Evolutionary conservation across 345 rosid genomes (phyloP).

Genomic region (Abelmoschus esculentus): DNA sequence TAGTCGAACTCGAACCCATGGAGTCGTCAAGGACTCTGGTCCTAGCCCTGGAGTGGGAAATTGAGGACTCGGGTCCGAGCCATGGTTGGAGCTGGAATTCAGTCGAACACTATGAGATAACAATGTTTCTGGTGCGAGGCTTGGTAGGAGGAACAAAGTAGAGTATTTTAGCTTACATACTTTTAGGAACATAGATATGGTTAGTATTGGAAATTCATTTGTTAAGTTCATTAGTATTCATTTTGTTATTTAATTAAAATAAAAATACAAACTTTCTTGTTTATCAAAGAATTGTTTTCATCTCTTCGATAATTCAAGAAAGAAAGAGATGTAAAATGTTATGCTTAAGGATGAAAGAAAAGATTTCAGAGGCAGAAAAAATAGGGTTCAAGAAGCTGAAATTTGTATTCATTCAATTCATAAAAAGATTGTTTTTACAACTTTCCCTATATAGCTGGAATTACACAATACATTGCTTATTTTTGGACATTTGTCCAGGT

Average conservation of each 20-base stretch:
- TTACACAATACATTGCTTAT: no score
- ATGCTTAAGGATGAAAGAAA: no score
- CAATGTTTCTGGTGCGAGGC: not conserved
- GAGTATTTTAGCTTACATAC: not conserved
- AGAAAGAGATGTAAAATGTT: no score
- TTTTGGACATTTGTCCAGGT: no score
- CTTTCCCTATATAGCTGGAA: no score
- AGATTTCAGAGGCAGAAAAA: no score
- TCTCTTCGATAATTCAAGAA: not conserved
- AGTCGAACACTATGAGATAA: not conserved
- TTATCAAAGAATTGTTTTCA: not conserved
- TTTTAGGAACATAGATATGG: not conserved
- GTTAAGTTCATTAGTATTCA: not conserved
- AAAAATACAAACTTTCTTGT: not conserved
- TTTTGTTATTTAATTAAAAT: not conserved
- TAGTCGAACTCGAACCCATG: not conserved
- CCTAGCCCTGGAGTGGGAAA: constrained; percentile 24
- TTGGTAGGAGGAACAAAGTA: not conserved
- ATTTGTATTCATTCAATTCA: no score
- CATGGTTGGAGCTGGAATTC: not conserved
- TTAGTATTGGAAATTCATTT: not conserved
- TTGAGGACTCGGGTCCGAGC: constrained; percentile 19
- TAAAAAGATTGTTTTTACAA: no score
- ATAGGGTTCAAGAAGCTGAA: no score
- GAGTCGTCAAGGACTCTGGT: constrained; percentile 21